Conservation (phyloP, 2,329 filamentous ascomycete genomes). For the Fusarium lateritium region DNA sequence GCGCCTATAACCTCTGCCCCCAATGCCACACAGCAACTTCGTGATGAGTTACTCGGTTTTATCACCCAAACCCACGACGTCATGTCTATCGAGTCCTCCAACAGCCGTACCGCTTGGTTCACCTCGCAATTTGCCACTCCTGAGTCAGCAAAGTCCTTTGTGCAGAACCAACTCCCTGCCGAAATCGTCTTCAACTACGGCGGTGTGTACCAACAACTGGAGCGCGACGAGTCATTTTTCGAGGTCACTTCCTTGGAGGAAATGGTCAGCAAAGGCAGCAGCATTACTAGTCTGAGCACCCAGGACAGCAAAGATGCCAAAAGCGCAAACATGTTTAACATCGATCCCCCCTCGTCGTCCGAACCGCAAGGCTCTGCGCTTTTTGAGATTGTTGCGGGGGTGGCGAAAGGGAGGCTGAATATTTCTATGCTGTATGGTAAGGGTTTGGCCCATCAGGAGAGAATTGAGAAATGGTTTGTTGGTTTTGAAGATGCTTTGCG, state of each 20-base stretch:
- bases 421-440: constrained; percentile 18
- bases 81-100: constrained; percentile 10
- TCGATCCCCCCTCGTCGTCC: constrained; percentile 6
- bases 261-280: constrained; percentile 7
- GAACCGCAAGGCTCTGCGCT: constrained; percentile 1
- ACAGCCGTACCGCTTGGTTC: constrained; percentile 15
- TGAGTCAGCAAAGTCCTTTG: constrained; percentile 14
- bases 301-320: not conserved
- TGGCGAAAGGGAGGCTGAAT: constrained; percentile 5
- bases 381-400: constrained; percentile 19
- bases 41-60: not conserved
- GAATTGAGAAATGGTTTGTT: constrained; percentile 8
- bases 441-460: constrained; percentile 6
- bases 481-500: constrained; percentile 5
- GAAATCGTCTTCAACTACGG: constrained; percentile 27
- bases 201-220: constrained; percentile 15
- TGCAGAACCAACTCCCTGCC: constrained; percentile 3
- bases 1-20: not conserved
- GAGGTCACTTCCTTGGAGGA: constrained; percentile 5
- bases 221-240: constrained; percentile 14
- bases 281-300: not conserved
- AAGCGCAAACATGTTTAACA: not conserved
- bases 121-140: constrained; percentile 22
- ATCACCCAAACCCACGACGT: constrained; percentile 14
- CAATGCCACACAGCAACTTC: not conserved